Conservation (phyloP, 108 stramenopile genomes). For the Cyclotella choctawhatcheeana region DNA sequence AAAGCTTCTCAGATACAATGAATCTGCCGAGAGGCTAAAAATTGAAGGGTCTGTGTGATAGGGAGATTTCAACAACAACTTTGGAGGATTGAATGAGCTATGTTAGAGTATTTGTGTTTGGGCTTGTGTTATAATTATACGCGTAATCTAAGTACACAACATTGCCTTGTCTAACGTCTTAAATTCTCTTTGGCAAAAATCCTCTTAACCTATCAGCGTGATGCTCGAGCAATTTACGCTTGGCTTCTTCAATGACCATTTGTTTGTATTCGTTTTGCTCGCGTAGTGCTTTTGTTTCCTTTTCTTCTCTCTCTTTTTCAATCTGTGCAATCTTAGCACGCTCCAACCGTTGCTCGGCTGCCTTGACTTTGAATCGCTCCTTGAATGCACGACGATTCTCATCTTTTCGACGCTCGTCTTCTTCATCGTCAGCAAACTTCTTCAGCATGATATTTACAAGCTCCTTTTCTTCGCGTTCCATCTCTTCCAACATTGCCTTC, state of each 20-base stretch:
- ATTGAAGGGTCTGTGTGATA: neutral
- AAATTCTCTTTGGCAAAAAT: conserved; percentile 51
- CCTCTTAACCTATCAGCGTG: conserved; percentile 61
- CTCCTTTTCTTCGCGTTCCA: conserved; percentile 64
- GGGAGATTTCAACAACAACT: too few species aligned
- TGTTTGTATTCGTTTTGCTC: conserved; percentile 59
- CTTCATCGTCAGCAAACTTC: conserved; percentile 68
- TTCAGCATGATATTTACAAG: conserved; percentile 64
- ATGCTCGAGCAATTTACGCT: conserved; percentile 53
- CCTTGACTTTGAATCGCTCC: conserved; percentile 50
- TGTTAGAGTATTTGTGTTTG: neutral
- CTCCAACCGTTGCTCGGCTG: conserved; percentile 51
- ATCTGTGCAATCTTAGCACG: conserved; percentile 38
- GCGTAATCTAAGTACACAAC: too few species aligned
- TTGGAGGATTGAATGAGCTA: too few species aligned
- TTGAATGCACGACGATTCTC: conserved; percentile 40
- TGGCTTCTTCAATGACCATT: conserved; percentile 60
- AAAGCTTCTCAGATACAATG: conserved; percentile 20
- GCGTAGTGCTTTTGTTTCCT: conserved; percentile 30
- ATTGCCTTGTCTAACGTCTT: too few species aligned
- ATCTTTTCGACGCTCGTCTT: conserved; percentile 50
- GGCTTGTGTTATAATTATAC: too few species aligned
- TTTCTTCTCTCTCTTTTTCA: conserved; percentile 53
- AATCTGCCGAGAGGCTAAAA: neutral
- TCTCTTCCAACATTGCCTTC: conserved; percentile 59